Conservation (phyloP, 441 rosid genomes). For the Adansonia grandidieri region DNA sequence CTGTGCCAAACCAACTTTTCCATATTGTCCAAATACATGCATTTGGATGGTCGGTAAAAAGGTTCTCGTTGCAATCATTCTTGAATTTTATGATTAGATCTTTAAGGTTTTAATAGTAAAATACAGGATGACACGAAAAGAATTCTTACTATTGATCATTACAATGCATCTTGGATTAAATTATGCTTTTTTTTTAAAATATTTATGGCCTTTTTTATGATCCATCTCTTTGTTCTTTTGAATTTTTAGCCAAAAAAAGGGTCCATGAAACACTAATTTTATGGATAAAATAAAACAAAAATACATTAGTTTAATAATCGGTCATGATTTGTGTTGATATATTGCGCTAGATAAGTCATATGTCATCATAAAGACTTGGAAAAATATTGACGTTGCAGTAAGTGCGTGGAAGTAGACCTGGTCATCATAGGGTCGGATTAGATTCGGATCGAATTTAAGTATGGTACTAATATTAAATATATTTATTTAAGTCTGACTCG, state of each 20-base stretch:
- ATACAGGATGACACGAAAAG: too few relatives aligned
- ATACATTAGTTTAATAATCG: not conserved
- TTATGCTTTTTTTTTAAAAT: not conserved
- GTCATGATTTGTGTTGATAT: not conserved
- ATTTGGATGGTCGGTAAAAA: too few relatives aligned
- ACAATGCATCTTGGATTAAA: not conserved
- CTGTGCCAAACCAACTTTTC: not conserved
- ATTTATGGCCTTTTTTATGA: not conserved
- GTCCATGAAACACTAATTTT: not conserved
- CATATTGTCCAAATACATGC: not conserved
- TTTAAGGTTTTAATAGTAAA: too few relatives aligned
- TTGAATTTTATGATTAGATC: too few relatives aligned
- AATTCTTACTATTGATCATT: too few relatives aligned
- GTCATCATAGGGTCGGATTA: too few relatives aligned
- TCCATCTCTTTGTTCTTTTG: not conserved
- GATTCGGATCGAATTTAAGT: too few relatives aligned
- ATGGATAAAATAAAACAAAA: not conserved
- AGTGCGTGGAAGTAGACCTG: too few relatives aligned
- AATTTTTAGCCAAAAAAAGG: not conserved
- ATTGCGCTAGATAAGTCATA: not conserved
- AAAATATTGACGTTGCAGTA: not conserved
- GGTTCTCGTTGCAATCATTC: too few relatives aligned
- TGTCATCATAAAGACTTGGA: not conserved
- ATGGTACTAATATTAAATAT: too few relatives aligned
- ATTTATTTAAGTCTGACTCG: too few relatives aligned